Evolutionary conservation across 2,329 filamentous ascomycete genomes (phyloP).

Genomic region (Penicillium concentricum): DNA sequence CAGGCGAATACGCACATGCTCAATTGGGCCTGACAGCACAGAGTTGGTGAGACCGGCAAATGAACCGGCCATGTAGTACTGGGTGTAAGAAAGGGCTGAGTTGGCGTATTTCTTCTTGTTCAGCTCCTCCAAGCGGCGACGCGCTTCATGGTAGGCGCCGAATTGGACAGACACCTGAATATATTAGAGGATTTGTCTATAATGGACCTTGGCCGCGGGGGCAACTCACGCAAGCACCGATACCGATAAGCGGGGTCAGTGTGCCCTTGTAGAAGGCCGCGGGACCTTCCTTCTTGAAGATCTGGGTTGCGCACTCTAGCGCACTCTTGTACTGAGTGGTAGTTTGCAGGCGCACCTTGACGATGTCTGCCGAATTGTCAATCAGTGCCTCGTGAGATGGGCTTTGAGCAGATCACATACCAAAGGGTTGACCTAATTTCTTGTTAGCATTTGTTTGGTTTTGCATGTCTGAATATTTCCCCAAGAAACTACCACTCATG

Average conservation of each 20-base stretch:
- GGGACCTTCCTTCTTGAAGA: conserved; percentile 83
- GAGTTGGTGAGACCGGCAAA: conserved; percentile 92
- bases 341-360: conserved; percentile 96
- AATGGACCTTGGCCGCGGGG: not conserved
- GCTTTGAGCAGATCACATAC: conserved; percentile 41
- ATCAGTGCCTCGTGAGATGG: conserved; percentile 2
- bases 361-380: conserved; percentile 65
- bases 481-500: not conserved
- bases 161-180: conserved; percentile 82
- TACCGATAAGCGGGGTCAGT: conserved; percentile 88
- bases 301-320: conserved; percentile 74
- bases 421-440: conserved; percentile 62
- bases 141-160: conserved; percentile 90
- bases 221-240: conserved; percentile 81
- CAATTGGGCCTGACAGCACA: conserved; percentile 83
- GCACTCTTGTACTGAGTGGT: conserved; percentile 77
- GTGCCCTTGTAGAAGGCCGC: conserved; percentile 98
- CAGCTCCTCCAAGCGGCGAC: conserved; percentile 75
- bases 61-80: conserved; percentile 88
- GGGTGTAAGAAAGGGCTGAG: conserved; percentile 66
- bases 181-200: conserved; percentile 6
- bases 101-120: conserved; percentile 56
- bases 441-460: conserved; percentile 26
- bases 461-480: not conserved
- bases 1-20: conserved; percentile 92